Conservation (phyloP, 306 rosid genomes). For the Luffa acutangula region DNA sequence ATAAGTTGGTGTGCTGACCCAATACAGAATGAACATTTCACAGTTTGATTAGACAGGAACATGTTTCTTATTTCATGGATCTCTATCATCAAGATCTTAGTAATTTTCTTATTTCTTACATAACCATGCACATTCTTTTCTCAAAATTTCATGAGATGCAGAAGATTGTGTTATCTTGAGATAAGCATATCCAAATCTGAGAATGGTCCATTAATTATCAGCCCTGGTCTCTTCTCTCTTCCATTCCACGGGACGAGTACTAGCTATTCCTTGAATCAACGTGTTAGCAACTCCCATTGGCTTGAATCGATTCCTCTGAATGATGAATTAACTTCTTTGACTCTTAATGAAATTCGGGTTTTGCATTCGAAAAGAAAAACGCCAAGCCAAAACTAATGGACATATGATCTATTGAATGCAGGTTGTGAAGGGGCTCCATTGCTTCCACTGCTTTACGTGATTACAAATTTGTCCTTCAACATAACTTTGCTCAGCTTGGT, state of each 20-base stretch:
- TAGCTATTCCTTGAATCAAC: neutral
- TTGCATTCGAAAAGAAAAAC: neutral
- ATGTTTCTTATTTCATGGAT: neutral
- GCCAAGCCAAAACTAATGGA: neutral
- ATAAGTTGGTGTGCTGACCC: neutral
- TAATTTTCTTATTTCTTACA: neutral
- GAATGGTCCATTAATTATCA: neutral
- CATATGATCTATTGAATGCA: slow-evolving; percentile 26
- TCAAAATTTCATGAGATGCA: neutral
- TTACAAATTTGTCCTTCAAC: slow-evolving; percentile 63
- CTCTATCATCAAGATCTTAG: neutral
- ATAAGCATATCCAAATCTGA: neutral
- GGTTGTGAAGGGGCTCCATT: slow-evolving; percentile 79
- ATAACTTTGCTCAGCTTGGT: slow-evolving; percentile 59
- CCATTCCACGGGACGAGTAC: neutral
- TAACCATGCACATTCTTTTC: neutral
- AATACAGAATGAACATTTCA: neutral
- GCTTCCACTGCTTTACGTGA: slow-evolving; percentile 73
- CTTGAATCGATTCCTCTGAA: neutral
- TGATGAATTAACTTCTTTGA: neutral
- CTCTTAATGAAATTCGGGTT: neutral
- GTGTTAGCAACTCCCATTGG: neutral
- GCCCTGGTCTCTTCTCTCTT: neutral
- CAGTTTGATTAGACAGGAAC: neutral
- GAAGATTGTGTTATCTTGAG: neutral